Conservation (phyloP, 306 rosid species). For the Inga leiocalycina region DNA sequence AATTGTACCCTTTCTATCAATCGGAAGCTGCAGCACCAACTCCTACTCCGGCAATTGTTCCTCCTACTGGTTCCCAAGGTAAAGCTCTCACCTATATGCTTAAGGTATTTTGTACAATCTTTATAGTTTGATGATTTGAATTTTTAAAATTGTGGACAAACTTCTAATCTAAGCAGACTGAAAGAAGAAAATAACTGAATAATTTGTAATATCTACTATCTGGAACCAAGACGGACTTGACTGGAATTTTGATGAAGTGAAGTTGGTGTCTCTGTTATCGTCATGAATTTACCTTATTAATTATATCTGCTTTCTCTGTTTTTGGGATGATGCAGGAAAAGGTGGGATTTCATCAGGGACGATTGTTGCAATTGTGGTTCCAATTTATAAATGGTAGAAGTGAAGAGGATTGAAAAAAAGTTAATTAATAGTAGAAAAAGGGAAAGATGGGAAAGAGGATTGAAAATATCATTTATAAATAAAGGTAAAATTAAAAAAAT, state of each 20-base stretch:
- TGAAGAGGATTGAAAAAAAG: no score
- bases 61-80: conserved; percentile 38
- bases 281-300: background rate
- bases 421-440: no score
- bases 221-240: background rate
- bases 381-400: no score
- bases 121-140: background rate
- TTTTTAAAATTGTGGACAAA: no score
- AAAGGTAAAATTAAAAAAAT: no score
- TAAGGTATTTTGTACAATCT: background rate
- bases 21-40: background rate
- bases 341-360: no score
- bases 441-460: no score
- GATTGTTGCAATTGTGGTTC: no score
- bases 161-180: no score
- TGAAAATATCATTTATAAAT: no score
- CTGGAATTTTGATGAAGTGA: background rate
- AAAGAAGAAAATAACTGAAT: background rate
- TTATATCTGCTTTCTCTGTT: background rate
- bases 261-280: background rate
- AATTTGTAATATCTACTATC: background rate
- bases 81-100: background rate
- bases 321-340: conserved; percentile 15
- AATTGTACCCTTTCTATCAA: conserved; percentile 24
- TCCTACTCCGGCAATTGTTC: background rate